A percentile compares a stretch with the other conserved stretches of the same genome.
Conservation (phyloP, 1,139 yeast genomes). For the Pneumocystis oryctolagi region DNA sequence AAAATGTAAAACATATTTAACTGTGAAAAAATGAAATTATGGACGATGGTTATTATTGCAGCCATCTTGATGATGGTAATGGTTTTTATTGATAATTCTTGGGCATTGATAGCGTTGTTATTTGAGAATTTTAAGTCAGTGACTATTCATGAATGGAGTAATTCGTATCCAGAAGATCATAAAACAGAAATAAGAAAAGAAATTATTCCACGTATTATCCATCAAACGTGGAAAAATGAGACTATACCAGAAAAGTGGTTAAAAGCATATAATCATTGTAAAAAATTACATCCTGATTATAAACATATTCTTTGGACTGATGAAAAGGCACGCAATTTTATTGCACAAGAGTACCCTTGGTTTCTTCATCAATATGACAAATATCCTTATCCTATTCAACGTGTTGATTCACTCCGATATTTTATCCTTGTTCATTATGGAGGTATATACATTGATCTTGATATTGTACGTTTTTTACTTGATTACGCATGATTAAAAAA, state of each 20-base stretch:
- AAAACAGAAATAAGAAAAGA: slow-evolving; percentile 20
- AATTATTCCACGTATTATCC: slow-evolving; percentile 75
- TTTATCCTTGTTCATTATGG: slow-evolving; percentile 73
- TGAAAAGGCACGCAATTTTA: slow-evolving; percentile 63
- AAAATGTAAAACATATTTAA: not conserved
- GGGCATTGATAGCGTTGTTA: slow-evolving; percentile 60
- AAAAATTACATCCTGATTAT: slow-evolving; percentile 70
- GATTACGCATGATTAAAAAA: not conserved
- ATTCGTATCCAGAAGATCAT: slow-evolving; percentile 34
- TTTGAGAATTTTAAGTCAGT: slow-evolving; percentile 39
- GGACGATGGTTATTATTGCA: slow-evolving; percentile 10
- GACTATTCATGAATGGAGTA: slow-evolving; percentile 17
- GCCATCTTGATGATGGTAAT: slow-evolving; percentile 10
- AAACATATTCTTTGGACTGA: slow-evolving; percentile 67
- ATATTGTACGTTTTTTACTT: slow-evolving; percentile 31
- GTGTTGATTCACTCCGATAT: slow-evolving; percentile 89
- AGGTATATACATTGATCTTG: slow-evolving; percentile 80
- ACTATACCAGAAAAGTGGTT: slow-evolving; percentile 71
- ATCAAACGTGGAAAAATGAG: slow-evolving; percentile 74
- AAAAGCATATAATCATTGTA: slow-evolving; percentile 60
- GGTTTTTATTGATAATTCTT: slow-evolving; percentile 23
- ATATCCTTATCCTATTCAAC: slow-evolving; percentile 65
- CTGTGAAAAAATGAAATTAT: slow-evolving; percentile 4
- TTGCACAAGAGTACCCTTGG: slow-evolving; percentile 71
- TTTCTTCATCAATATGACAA: slow-evolving; percentile 62